Percentiles rank a stretch among this genome's conserved stretches.
Conservation (phyloP, 2,329 filamentous ascomycete genomes). For the Xylogone sp. region DNA sequence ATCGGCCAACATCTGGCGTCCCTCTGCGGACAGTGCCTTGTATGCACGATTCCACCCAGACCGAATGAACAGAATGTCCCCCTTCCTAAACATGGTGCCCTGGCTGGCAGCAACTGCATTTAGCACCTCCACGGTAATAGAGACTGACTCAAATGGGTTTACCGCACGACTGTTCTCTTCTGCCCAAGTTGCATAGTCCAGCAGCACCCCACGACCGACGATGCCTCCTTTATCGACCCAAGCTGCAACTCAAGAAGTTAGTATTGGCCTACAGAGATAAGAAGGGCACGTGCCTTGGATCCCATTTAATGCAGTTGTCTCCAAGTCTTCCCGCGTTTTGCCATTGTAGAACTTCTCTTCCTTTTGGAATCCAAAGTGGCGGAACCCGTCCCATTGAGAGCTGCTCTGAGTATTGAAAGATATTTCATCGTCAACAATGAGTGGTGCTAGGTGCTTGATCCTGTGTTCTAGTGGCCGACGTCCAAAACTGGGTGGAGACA, state of each 20-base stretch:
- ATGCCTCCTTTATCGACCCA: constrained; percentile 33
- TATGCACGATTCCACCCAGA: constrained; percentile 5
- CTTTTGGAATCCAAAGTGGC: constrained; percentile 40
- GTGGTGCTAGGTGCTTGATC: background rate
- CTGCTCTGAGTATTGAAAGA: constrained; percentile 36
- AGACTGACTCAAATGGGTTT: constrained; percentile 27
- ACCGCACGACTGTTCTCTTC: background rate
- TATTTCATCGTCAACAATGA: background rate
- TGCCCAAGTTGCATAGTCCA: constrained; percentile 36
- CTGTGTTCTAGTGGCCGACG: background rate
- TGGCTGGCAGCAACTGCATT: background rate
- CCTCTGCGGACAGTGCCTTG: background rate
- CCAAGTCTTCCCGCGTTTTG: constrained; percentile 37
- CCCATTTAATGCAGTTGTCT: constrained; percentile 35
- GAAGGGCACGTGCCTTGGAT: constrained; percentile 5
- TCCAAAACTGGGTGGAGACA: constrained; percentile 33
- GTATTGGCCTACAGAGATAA: constrained; percentile 5
- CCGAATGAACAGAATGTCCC: constrained; percentile 9
- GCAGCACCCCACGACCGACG: constrained; percentile 45
- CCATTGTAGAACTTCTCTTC: constrained; percentile 43
- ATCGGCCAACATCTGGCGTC: background rate
- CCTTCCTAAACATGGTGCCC: background rate
- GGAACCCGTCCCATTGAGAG: constrained; percentile 44
- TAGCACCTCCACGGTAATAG: constrained; percentile 33
- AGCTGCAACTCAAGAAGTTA: constrained; percentile 25